Evolutionary conservation across 805 yeast genomes (phyloP).

Genomic region (Sugiyamaella valdiviana): DNA sequence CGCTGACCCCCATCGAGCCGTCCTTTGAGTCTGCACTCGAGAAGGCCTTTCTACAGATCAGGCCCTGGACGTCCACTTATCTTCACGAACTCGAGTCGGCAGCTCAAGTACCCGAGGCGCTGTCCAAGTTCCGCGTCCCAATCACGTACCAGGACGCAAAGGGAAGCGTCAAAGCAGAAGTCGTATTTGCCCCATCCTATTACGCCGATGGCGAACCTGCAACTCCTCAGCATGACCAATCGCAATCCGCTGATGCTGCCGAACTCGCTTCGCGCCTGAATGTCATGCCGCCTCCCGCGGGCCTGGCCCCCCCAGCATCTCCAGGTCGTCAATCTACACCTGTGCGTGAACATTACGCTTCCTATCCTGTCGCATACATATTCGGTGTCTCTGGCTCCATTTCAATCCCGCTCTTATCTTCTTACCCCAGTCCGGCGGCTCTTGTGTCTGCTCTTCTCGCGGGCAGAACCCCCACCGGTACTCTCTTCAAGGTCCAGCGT

Average conservation of each 20-base stretch:
- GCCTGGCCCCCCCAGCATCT: not conserved
- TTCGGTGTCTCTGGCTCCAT: slow-evolving; percentile 7
- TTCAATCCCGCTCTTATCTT: slow-evolving; percentile 14
- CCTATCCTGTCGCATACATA: slow-evolving; percentile 19
- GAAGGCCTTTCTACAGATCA: slow-evolving; percentile 18
- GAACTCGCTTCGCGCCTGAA: too few relatives aligned
- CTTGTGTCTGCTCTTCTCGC: slow-evolving; percentile 17
- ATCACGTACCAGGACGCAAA: slow-evolving; percentile 18
- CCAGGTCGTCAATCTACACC: not conserved
- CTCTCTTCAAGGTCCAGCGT: slow-evolving; percentile 22
- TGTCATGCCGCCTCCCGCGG: not conserved
- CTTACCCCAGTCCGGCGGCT: slow-evolving; percentile 11
- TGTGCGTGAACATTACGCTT: not conserved
- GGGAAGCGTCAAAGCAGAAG: slow-evolving; percentile 13
- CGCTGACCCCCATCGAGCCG: slow-evolving; percentile 32
- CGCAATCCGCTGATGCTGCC: too few relatives aligned
- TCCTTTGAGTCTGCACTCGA: slow-evolving; percentile 25
- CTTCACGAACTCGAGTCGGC: slow-evolving; percentile 24
- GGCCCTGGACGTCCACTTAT: slow-evolving; percentile 28
- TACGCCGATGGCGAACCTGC: slow-evolving; percentile 1
- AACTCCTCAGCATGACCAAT: not conserved
- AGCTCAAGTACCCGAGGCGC: slow-evolving; percentile 22
- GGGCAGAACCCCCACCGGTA: slow-evolving; percentile 21
- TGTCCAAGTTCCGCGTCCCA: slow-evolving; percentile 21
- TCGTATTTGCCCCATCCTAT: slow-evolving; percentile 29